These are phyloP conservation scores for Aureobasidium vineae DNA, from an alignment of 2,329 filamentous ascomycete species.

Conservation along the genomic window DNA sequence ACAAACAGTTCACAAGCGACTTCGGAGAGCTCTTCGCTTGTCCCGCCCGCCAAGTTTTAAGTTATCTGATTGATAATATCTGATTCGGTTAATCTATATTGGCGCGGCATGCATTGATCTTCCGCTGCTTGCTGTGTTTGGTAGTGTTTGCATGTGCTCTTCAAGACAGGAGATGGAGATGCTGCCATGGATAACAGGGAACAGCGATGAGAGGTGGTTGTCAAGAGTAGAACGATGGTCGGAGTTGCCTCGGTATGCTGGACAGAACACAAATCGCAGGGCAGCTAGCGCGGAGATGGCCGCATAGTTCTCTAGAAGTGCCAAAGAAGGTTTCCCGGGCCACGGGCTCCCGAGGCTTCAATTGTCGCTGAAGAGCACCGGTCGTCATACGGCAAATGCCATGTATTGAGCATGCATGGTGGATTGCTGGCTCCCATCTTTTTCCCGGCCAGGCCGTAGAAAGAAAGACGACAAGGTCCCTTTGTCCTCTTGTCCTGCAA, in stretches of 20 bases:
- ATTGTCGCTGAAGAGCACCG: constrained; percentile 8
- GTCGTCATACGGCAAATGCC: constrained; percentile 23
- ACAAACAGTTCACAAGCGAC: constrained; percentile 12
- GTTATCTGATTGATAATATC: constrained; percentile 27
- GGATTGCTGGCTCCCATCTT: constrained; percentile 17
- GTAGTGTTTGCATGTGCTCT: neutral
- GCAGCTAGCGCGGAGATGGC: constrained; percentile 20
- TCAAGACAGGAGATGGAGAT: neutral
- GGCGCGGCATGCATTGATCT: constrained; percentile 12
- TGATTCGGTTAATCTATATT: constrained; percentile 12
- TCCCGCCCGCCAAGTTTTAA: constrained; percentile 3
- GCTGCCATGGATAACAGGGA: neutral
- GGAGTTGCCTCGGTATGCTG: neutral
- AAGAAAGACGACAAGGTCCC: neutral
- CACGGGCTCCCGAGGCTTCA: constrained; percentile 18
- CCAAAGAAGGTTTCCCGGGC: constrained; percentile 19
- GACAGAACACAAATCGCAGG: constrained; percentile 5
- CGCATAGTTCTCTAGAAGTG: constrained; percentile 8
- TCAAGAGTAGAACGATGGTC: neutral
- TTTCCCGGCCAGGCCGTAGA: constrained; percentile 7
- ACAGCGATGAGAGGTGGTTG: neutral
- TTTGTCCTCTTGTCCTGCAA: neutral
- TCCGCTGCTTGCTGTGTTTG: neutral
- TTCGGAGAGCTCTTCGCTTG: constrained; percentile 22
- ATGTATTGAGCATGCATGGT: constrained; percentile 16